Base-by-base conservation (phyloP, 148 eudicot genomes). In the Gaultheria prostrata region DNA sequence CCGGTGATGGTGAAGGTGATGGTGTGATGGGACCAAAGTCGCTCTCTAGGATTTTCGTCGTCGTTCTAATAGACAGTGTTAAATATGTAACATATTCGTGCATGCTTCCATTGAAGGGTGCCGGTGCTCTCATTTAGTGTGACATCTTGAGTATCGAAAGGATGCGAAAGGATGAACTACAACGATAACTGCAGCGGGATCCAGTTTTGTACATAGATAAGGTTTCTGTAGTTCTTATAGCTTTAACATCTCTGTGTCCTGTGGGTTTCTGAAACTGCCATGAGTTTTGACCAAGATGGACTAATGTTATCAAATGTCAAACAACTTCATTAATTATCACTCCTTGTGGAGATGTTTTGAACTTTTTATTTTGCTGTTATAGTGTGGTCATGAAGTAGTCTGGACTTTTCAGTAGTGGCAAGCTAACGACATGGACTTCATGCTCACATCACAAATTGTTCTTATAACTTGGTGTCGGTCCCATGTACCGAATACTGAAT, bases 71-170 rank as follows among this genome's bases (percentile, higher is more conserved):
- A 8, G 99, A 97, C 84, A 92, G 99, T 71, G 95, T 97, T 45
- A 97, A 93, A 91, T 97, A 97, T 86, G 99, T 97, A 45, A 97
- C 99, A 2, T 97, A 97, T 74, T 97, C 99, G 24, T 97, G 99
- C 91, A 93, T 91, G 93, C 93, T 97, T 48, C 99, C 99, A 3
- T 88, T 92, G n/a, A 82, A 85, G 91, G 95, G 95, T 65, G 86
- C 96, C 59, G 89, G 88, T 84, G 85, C 88, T 83, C 94, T 89
- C 35, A 65, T 85, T 83, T 94, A 71, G 93, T 94, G 93, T 94
- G 73, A 90, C 95, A 26, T 78, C 92, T 45, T 92, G 88, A 93
- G 81, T 69, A 71, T 50, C 80, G 33, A n/a, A 17, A 80, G 78
- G 24, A 50, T 61, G 6, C 20, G 45, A 43, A 53, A 48, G 5